phyloP scores from a whole-genome alignment of 2,329 filamentous ascomycete genomes.

The Grosmannia clavigera region DNA sequence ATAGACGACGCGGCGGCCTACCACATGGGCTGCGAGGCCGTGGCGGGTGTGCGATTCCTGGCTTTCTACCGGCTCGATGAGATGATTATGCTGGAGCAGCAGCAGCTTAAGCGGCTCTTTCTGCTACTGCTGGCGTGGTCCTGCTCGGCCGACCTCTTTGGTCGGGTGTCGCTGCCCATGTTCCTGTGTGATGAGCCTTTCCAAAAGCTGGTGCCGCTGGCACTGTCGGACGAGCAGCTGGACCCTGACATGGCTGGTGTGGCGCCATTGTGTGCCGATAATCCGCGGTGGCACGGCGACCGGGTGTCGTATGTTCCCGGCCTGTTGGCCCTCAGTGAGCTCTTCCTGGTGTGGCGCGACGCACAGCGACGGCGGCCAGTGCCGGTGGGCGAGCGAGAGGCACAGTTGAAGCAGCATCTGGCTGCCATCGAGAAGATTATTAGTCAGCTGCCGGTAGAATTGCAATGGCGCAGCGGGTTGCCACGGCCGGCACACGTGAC shows the following conservation, averaged over 20 bases:
- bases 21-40: constrained; percentile 13
- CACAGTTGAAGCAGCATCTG: constrained; percentile 3
- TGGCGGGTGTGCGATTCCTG: constrained; percentile 19
- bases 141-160: background rate
- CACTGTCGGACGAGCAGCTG: background rate
- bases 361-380: constrained; percentile 12
- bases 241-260: background rate
- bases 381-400: constrained; percentile 1
- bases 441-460: constrained; percentile 20
- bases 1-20: constrained; percentile 7
- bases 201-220: background rate
- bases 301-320: constrained; percentile 20
- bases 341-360: constrained; percentile 23
- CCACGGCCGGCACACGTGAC: constrained; percentile 9
- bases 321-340: constrained; percentile 19
- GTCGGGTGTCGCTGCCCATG: background rate
- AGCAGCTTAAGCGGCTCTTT: constrained; percentile 22
- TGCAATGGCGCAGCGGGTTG: constrained; percentile 18
- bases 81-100: constrained; percentile 16
- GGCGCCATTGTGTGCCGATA: constrained; percentile 1
- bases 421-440: constrained; percentile 17
- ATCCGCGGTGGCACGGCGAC: constrained; percentile 20
- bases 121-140: constrained; percentile 21
- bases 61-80: constrained; percentile 16
- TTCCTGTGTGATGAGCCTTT: background rate